phyloP scores from a whole-genome alignment of 2,329 filamentous ascomycete species.

The Fusarium paranaense region DNA sequence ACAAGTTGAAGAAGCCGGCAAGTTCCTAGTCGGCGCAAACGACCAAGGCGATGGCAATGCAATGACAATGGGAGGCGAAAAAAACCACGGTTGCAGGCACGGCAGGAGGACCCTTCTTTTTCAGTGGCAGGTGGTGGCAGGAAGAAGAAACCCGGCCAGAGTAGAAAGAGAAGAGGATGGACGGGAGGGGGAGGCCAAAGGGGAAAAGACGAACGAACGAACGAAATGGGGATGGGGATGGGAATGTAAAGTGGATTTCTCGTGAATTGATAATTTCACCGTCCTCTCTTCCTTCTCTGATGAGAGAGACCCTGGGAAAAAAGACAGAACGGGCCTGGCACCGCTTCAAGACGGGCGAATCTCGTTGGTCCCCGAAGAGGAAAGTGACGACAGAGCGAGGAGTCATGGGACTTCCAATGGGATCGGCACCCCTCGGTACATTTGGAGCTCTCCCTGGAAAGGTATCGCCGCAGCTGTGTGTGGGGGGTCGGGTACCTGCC shows the following conservation, averaged over 20 bases:
- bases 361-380: constrained; percentile 28
- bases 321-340: constrained; percentile 15
- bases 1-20: not conserved
- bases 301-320: constrained; percentile 25
- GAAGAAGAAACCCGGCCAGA: constrained; percentile 33
- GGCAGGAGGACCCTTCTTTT: constrained; percentile 19
- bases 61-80: constrained; percentile 23
- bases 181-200: constrained; percentile 6
- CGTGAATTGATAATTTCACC: constrained; percentile 39
- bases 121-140: constrained; percentile 21
- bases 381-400: constrained; percentile 43
- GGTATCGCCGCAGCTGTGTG: constrained; percentile 7
- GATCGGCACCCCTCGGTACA: constrained; percentile 31
- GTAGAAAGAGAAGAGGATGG: constrained; percentile 24
- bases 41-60: constrained; percentile 18
- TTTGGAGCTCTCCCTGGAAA: not conserved
- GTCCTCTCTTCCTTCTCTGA: not conserved
- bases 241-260: constrained; percentile 41
- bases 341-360: constrained; percentile 3
- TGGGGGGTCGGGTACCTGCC: constrained; percentile 14
- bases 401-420: constrained; percentile 40
- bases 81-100: constrained; percentile 26
- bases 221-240: constrained; percentile 30
- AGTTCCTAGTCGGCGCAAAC: constrained; percentile 34
- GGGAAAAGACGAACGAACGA: constrained; percentile 13